phyloP scores from a whole-genome alignment of 192 early-diverging fungal genomes.

The Entomortierella parvispora region DNA sequence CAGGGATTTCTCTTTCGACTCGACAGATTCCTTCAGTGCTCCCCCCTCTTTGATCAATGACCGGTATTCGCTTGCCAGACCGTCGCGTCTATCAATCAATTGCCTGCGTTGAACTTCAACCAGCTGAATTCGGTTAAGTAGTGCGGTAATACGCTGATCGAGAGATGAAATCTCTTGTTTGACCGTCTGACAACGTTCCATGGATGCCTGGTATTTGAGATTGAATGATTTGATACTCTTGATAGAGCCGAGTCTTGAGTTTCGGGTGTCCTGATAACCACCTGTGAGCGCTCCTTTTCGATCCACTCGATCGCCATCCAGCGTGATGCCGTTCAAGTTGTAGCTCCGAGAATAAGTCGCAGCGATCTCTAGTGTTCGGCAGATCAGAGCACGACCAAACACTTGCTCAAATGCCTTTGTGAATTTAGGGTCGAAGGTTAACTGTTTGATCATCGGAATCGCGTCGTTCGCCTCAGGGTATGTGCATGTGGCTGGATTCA shows the following conservation, averaged over 20 bases:
- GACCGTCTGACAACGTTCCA: slow-evolving; percentile 49
- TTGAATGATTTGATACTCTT: slow-evolving; percentile 65
- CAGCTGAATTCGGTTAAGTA: slow-evolving; percentile 68
- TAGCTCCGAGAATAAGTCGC: slow-evolving; percentile 80
- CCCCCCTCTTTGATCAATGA: slow-evolving; percentile 72
- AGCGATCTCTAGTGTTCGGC: slow-evolving; percentile 84
- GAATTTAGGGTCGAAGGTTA: slow-evolving; percentile 77
- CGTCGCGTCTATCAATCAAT: slow-evolving; percentile 65
- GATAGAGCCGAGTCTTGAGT: slow-evolving; percentile 80
- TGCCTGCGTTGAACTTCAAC: slow-evolving; percentile 62
- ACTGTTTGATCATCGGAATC: slow-evolving; percentile 84
- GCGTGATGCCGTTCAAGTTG: slow-evolving; percentile 85
- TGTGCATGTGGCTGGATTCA: slow-evolving; percentile 66
- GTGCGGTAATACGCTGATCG: slow-evolving; percentile 70
- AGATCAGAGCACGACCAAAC: slow-evolving; percentile 92
- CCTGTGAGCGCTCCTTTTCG: slow-evolving; percentile 93
- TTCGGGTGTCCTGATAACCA: slow-evolving; percentile 81
- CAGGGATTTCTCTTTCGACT: slow-evolving; percentile 64
- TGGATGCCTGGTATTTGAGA: slow-evolving; percentile 55
- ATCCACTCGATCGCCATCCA: slow-evolving; percentile 94
- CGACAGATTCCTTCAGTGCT: slow-evolving; percentile 59
- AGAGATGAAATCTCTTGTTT: slow-evolving; percentile 65
- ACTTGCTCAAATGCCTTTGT: slow-evolving; percentile 87
- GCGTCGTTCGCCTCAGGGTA: slow-evolving; percentile 79
- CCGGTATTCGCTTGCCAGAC: slow-evolving; percentile 64